Evolutionary conservation across 345 rosid species (phyloP), one percentile per base, ranked within the genome.

Genomic region (Boechera retrofracta): DNA sequence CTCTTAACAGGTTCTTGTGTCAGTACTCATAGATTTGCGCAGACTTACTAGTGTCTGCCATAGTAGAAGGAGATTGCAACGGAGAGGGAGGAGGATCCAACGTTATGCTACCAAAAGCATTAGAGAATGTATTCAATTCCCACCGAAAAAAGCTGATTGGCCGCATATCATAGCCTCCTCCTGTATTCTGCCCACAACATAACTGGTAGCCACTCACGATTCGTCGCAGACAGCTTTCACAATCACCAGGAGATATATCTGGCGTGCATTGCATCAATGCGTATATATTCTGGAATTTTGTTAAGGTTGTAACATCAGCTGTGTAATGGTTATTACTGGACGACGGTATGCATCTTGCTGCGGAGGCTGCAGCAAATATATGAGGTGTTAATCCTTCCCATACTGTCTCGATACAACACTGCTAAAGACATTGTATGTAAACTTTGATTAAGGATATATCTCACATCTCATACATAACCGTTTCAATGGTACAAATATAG

Each of bases 251-350:
- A 5, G 65, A 60, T 12, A 60, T 1, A 21, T 60, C 65, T 38
- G 65, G 73, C 5, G 52, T 69, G 64, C 73, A 69, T 10, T 53
- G 59, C 73, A 69, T 69, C 21, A 55, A 12, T 7, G 52, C 64
- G 6, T 69, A 69, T n/a, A 69, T 53, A 49, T 6, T 35, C 31
- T 52, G 18, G 51, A 56, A 26, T 3, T 28, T 28, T 54, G 33
- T 28, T 16, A 54, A 54, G 59, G 7, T 7, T 29, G 28, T 7
- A 24, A 32, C 2, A 56, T 45, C 38, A 28, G 45, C 67, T 26
- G 9, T 55, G 49, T 58, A 64, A 21, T 39, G 10, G 15, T 73
- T 73, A 52, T 5, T 1, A 73, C 42, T 73, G 48, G 79, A 73
- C 3, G 64, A 21, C 45, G 57, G 10, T 66, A 72, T 66, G 56